Conservation (phyloP, 2,329 filamentous ascomycete species). For the Macroventuria anomochaeta region DNA sequence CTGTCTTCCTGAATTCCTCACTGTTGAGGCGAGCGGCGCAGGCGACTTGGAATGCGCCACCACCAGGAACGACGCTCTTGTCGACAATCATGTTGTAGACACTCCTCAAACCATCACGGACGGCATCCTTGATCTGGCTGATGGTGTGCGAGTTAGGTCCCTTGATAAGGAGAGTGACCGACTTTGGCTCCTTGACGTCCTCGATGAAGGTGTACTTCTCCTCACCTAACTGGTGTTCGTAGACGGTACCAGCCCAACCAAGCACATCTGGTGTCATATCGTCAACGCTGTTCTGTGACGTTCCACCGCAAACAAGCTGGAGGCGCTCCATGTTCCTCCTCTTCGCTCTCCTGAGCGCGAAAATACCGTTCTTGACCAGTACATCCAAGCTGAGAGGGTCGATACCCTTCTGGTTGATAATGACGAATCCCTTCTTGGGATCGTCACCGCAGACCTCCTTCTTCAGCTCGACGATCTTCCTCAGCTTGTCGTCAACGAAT, state of each 20-base stretch:
- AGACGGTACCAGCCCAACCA: slow-evolving; percentile 94
- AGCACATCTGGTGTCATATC: slow-evolving; percentile 86
- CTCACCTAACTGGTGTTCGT: slow-evolving; percentile 96
- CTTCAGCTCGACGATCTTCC: slow-evolving; percentile 97
- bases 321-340: slow-evolving; percentile 98
- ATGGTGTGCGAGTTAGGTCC: slow-evolving; percentile 97
- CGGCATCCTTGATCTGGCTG: slow-evolving; percentile 93
- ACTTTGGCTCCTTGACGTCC: slow-evolving; percentile 98
- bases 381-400: slow-evolving; percentile 96
- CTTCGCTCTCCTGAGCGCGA: slow-evolving; percentile 93
- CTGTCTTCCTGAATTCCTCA: slow-evolving; percentile 82
- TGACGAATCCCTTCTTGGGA: slow-evolving; percentile 92
- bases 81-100: slow-evolving; percentile 99
- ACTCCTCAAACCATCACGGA: slow-evolving; percentile 90
- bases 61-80: slow-evolving; percentile 90
- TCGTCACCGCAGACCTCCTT: slow-evolving; percentile 96
- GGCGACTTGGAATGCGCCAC: slow-evolving; percentile 93
- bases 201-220: slow-evolving; percentile 99
- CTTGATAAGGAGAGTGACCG: slow-evolving; percentile 96
- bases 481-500: slow-evolving; percentile 94
- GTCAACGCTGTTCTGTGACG: slow-evolving; percentile 94
- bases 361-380: slow-evolving; percentile 95
- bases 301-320: slow-evolving; percentile 90
- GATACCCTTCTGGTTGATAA: slow-evolving; percentile 99
- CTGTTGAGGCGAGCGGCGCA: slow-evolving; percentile 87